Base-by-base conservation (phyloP, 2,329 filamentous ascomycete genomes). In the Thermothelomyces thermophilus region DNA sequence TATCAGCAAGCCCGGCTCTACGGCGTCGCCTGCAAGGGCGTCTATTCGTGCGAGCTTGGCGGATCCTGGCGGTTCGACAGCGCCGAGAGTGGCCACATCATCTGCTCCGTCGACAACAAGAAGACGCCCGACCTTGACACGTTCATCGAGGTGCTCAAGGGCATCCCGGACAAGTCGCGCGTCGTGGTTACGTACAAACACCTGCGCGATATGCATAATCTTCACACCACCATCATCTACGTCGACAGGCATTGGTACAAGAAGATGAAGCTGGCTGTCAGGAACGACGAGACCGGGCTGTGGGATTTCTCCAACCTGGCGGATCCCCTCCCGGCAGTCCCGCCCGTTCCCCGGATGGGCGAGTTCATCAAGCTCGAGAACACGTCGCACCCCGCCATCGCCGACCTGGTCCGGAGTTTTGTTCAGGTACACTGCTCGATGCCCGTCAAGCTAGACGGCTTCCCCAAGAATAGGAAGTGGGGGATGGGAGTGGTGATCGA, bases 1-100 rank as follows among this genome's bases (percentile, higher is more conserved):
- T 98, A 98, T 67, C 93, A 98, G 65, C 90, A 97, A 69, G 90
- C 93, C n/a, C 84, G 93, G 9, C 78, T 96, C 4, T 97, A 96
- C 66, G 91, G 90, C 30, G 90, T 98, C 51, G 84, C 90, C 9
- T 86, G 90, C 60, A 85, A 90, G 66, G 93, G 93, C 30, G 90
- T 98, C 16, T 98, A 88, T 64, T 86, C 97, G 52, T 97, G 90
- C 63, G 93, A 98, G 68, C 88, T 91, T 5, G 86, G 88, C 2
- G 93, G 93, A 2, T 95, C 93, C 0, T 98, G 97, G 75, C 84
- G 90, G 44, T 88, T 98, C 56, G 93, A 97, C 56, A 90, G 84
- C 60, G 86, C 86, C 11, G 85, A 95, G 52, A 90, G 86, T 54
- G 93, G 93, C 10, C 97, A 91, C 90, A 81, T 98, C 55, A 82